phyloP scores from a whole-genome alignment of 1,284 basidiomycete genomes.

The Fomitopsis palustris region DNA sequence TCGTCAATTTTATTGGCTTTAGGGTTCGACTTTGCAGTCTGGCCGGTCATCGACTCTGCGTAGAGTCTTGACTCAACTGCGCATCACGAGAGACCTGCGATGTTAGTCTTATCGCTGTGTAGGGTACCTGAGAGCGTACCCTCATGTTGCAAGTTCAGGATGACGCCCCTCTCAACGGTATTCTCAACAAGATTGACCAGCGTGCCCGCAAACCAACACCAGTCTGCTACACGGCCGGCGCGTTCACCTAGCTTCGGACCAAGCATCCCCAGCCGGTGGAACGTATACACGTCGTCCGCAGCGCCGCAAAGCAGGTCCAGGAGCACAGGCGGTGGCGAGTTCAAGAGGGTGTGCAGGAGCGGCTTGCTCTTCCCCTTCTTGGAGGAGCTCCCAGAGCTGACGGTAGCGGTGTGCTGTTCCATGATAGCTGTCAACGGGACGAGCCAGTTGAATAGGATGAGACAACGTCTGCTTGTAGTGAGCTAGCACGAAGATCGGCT shows the following conservation, averaged over 20 bases:
- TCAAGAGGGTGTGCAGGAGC: constrained; percentile 67
- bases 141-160: constrained; percentile 56
- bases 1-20: constrained; percentile 59
- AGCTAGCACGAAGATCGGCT: not conserved
- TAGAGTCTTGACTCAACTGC: constrained; percentile 71
- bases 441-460: constrained; percentile 81
- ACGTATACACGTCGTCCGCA: constrained; percentile 73
- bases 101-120: not conserved
- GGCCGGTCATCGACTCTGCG: constrained; percentile 65
- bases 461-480: constrained; percentile 55
- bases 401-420: constrained; percentile 45
- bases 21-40: constrained; percentile 67
- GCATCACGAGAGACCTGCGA: not conserved
- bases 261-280: constrained; percentile 66
- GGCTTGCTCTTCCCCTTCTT: constrained; percentile 43
- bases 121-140: constrained; percentile 34
- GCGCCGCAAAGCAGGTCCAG: constrained; percentile 70
- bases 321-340: constrained; percentile 79
- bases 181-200: constrained; percentile 79
- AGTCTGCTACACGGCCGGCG: constrained; percentile 71
- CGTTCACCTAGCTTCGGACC: constrained; percentile 59
- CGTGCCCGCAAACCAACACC: constrained; percentile 79
- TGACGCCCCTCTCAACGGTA: constrained; percentile 67
- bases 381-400: constrained; percentile 10
- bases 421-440: constrained; percentile 64